Conservation (phyloP, 345 rosid species). For the Hevea brasiliensis region DNA sequence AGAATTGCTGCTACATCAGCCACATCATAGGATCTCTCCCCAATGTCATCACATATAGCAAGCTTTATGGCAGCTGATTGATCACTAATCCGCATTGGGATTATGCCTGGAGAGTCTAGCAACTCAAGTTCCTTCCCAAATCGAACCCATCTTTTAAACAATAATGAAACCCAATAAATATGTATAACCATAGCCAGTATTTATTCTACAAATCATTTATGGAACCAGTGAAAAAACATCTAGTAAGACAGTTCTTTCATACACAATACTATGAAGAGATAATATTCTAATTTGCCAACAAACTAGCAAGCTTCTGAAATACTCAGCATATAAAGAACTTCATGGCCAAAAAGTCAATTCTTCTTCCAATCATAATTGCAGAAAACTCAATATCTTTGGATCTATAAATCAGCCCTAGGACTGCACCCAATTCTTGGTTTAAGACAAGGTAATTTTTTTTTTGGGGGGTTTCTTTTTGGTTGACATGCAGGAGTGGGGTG, state of each 20-base stretch:
- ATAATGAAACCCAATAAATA: conserved; percentile 3
- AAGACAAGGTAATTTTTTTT: background rate
- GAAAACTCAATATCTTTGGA: background rate
- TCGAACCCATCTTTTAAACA: conserved; percentile 63
- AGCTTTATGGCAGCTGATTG: conserved; percentile 93
- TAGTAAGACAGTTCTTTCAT: background rate
- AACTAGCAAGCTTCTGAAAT: background rate
- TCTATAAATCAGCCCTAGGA: background rate
- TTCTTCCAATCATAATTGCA: background rate
- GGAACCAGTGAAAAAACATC: background rate
- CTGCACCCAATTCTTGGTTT: background rate
- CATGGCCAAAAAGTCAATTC: background rate
- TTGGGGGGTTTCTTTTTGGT: background rate
- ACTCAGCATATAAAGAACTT: background rate
- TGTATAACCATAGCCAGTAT: background rate
- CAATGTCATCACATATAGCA: conserved; percentile 94
- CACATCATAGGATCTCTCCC: conserved; percentile 87
- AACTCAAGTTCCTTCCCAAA: conserved; percentile 88
- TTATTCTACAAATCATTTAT: background rate
- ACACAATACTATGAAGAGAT: background rate
- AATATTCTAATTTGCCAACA: background rate
- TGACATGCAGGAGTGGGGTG: background rate
- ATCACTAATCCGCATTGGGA: conserved; percentile 91
- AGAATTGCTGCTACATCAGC: conserved; percentile 86
- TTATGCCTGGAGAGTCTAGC: conserved; percentile 86